Percentiles rank a stretch among this genome's conserved stretches.
These are phyloP conservation scores for Sporothrix curviconia DNA, from an alignment of 2,329 filamentous ascomycete genomes.

Conservation along the genomic window DNA sequence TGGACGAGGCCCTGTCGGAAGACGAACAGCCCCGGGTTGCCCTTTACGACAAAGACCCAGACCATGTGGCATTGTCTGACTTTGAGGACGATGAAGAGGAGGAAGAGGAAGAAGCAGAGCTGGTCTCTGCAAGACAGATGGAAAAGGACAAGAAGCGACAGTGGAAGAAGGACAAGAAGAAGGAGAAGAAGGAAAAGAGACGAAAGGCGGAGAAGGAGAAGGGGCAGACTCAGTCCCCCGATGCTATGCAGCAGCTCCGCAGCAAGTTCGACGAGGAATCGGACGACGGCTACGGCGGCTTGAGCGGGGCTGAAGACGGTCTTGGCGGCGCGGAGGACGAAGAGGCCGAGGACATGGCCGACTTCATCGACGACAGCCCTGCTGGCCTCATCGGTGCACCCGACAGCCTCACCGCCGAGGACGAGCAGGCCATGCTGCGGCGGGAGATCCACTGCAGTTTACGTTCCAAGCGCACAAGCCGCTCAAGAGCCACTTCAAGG, in stretches of 20 bases:
- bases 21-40: conserved; percentile 18
- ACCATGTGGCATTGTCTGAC: conserved; percentile 24
- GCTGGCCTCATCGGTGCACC: conserved; percentile 16
- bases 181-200: background rate
- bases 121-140: background rate
- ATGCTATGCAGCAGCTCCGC: background rate
- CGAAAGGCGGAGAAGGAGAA: background rate
- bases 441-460: conserved; percentile 61
- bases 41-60: conserved; percentile 28
- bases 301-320: background rate
- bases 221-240: background rate
- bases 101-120: background rate
- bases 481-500: conserved; percentile 64
- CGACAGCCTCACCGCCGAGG: conserved; percentile 39
- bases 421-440: conserved; percentile 33
- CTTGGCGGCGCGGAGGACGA: background rate
- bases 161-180: conserved; percentile 9
- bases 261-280: conserved; percentile 11
- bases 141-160: background rate
- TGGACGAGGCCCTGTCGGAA: conserved; percentile 2
- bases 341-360: conserved; percentile 34
- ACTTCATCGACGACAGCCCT: conserved; percentile 54
- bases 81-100: conserved; percentile 31
- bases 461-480: conserved; percentile 60
- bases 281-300: conserved; percentile 13